Base-by-base conservation (phyloP, 352 stramenopile genomes). In the Phytophthora crassamura region DNA sequence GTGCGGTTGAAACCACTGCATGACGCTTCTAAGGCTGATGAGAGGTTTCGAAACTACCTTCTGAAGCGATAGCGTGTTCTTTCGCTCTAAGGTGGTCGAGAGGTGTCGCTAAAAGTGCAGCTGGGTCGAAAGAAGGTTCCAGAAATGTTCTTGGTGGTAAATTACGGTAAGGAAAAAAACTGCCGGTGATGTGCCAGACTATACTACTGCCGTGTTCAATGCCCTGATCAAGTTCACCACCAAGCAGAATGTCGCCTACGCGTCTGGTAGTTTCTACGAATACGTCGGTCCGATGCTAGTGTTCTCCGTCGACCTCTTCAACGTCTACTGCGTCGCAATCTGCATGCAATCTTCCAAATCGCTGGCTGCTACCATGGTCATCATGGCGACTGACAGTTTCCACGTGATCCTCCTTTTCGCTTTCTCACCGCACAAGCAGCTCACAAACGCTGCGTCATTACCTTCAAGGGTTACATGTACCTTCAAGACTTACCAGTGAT, bases 251-350 rank as follows among this genome's bases (percentile, higher is more conserved):
- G 38, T 50, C 4, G 63, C 56, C 2, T 11, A 42, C 2, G 38
- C 33, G 12, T 39, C 36, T 15, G 2, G 10, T 4, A 38, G 66
- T 36, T 61, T 64, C 40, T 40, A 59, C 14, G 67, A 75, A 12
- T 42, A 46, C n/a, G 45, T 64, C 5, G 42, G 48, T 3, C 45
- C 36, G 32, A 58, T 59, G 1, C 42, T 59, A n/a, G 56, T 66
- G 5, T 64, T 75, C 32, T 63, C 61, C 10, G 56, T 72, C 9
- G 67, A 71, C 12, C 16, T 62, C 1, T 72, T 72, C 51, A 68
- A 65, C 43, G 61, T 58, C 5, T 33, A 72, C 12, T 68, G 63
- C 32, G 40, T 65, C 4, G 47, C 57, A 6, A 65, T 50, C 12
- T 68, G 54, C 35, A 65, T 75, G 67, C 61, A 48, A 28, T 49